A percentile compares a stretch with the other conserved stretches of the same genome.
These are phyloP conservation scores for Apiospora marii DNA, from an alignment of 2,329 filamentous ascomycete genomes.

Conservation along the genomic window DNA sequence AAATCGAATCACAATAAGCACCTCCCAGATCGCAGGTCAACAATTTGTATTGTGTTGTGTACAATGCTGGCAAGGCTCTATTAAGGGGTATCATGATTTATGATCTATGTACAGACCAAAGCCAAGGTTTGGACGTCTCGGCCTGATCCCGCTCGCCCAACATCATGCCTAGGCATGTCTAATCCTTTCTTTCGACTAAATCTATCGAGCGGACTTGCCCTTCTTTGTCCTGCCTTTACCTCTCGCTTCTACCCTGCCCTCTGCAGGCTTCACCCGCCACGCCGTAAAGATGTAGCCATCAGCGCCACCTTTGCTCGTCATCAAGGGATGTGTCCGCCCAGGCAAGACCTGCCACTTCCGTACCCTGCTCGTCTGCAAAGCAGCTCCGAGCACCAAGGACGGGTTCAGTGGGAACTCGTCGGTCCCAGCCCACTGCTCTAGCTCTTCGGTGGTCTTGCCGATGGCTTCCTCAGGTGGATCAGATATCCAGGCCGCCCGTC, in stretches of 20 bases:
- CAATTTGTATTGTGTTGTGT: neutral
- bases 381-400: conserved; percentile 79
- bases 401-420: conserved; percentile 89
- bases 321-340: conserved; percentile 89
- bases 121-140: neutral
- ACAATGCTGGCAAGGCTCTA: conserved; percentile 23
- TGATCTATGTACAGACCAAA: conserved; percentile 14
- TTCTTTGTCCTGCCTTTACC: conserved; percentile 81
- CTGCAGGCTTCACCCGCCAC: conserved; percentile 79
- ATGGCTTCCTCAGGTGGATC: conserved; percentile 55
- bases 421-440: conserved; percentile 65
- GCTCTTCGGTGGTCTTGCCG: conserved; percentile 55
- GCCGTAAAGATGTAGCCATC: conserved; percentile 92
- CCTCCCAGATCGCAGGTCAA: neutral
- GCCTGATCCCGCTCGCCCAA: neutral
- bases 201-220: conserved; percentile 45
- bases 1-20: conserved; percentile 29
- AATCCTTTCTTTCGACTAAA: neutral
- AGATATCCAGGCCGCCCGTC: conserved; percentile 77
- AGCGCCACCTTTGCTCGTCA: conserved; percentile 86
- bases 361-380: conserved; percentile 81
- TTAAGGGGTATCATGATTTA: conserved; percentile 28
- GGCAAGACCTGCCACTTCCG: conserved; percentile 91
- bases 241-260: conserved; percentile 82
- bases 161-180: neutral